Evolutionary conservation across 2,329 filamentous ascomycete species (phyloP).

Genomic region (Elsinoe batatas): DNA sequence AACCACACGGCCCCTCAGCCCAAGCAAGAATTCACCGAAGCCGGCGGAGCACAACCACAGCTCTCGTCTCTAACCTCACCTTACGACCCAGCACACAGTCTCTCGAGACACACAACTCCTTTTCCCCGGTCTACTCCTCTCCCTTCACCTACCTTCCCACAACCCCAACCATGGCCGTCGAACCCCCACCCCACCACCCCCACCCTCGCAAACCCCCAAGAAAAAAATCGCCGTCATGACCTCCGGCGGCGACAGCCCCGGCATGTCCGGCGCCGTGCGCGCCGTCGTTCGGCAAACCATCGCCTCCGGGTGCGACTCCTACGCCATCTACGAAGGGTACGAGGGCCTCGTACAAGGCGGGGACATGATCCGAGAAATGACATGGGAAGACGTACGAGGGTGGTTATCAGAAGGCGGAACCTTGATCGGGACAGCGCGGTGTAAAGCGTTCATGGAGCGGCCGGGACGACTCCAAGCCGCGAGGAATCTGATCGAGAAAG

Average conservation of each 20-base stretch:
- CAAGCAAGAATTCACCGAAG: constrained; percentile 5
- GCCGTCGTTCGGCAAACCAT: constrained; percentile 88
- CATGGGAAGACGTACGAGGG: constrained; percentile 89
- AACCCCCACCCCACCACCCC: constrained; percentile 19
- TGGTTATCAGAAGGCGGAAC: constrained; percentile 92
- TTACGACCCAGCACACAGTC: background rate
- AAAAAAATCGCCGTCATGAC: constrained; percentile 82
- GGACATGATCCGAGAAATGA: constrained; percentile 75
- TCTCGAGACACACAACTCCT: background rate
- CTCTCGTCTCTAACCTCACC: background rate
- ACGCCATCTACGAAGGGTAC: constrained; percentile 73
- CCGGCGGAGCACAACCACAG: background rate
- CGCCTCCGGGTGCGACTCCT: constrained; percentile 51
- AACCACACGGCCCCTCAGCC: background rate
- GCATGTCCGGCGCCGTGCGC: constrained; percentile 87
- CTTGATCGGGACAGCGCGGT: constrained; percentile 88
- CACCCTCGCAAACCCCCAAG: constrained; percentile 29
- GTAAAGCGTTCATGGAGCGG: constrained; percentile 85
- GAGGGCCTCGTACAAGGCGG: constrained; percentile 87
- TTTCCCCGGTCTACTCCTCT: background rate
- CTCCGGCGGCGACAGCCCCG: constrained; percentile 84
- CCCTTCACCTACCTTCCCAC: background rate
- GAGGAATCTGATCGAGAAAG: constrained; percentile 86
- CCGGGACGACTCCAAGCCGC: constrained; percentile 73
- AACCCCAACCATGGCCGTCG: constrained; percentile 9